A percentile compares a stretch with the other conserved stretches of the same genome.
phyloP scores from a whole-genome alignment of 306 rosid species.

The Begonia masoniana region DNA sequence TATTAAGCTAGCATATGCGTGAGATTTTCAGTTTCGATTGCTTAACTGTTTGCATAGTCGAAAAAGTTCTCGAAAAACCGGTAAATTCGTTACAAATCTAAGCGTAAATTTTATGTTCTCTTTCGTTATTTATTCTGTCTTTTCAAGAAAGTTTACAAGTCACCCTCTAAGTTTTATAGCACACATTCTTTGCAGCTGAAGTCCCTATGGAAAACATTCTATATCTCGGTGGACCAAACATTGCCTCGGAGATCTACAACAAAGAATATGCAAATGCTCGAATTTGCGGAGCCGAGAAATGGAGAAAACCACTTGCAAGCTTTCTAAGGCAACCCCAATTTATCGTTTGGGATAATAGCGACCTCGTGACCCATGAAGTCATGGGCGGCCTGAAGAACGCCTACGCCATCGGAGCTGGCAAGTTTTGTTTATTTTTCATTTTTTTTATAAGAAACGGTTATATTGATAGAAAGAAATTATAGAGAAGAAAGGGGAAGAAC shows the following conservation, averaged over 20 bases:
- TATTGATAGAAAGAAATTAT: no score
- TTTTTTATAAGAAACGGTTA: not conserved
- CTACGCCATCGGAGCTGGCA: slow-evolving; percentile 94
- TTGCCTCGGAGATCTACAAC: slow-evolving; percentile 86
- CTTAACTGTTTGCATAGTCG: no score
- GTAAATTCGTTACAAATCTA: no score
- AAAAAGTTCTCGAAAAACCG: no score
- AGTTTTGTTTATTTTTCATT: slow-evolving; percentile 9
- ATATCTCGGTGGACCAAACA: slow-evolving; percentile 92
- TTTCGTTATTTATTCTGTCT: not conserved
- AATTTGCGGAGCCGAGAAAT: slow-evolving; percentile 89
- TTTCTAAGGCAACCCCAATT: slow-evolving; percentile 84
- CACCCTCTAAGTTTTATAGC: not conserved
- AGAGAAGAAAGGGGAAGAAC: not conserved
- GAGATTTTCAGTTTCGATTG: no score
- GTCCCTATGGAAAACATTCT: slow-evolving; percentile 82
- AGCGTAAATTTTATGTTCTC: not conserved
- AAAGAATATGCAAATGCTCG: slow-evolving; percentile 96
- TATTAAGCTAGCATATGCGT: no score
- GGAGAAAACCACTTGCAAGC: slow-evolving; percentile 82
- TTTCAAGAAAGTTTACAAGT: not conserved
- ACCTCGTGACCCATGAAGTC: slow-evolving; percentile 88
- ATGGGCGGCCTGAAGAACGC: slow-evolving; percentile 98
- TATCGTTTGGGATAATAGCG: slow-evolving; percentile 91
- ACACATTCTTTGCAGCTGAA: slow-evolving; percentile 38